Conservation (phyloP, 1,284 basidiomycete genomes). For the Somion occarium region DNA sequence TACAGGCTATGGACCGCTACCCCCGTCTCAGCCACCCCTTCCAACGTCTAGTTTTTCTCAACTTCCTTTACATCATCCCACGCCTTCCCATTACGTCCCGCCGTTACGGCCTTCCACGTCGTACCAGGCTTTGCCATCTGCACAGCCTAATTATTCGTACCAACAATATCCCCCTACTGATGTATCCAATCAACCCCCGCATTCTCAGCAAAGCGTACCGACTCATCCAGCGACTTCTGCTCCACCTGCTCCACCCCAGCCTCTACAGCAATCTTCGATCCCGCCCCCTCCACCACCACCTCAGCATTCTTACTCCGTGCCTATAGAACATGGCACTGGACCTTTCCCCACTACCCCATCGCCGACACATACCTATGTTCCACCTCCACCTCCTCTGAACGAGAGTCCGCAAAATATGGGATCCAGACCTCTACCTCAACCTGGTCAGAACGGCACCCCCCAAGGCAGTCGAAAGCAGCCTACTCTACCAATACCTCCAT, state of each 20-base stretch:
- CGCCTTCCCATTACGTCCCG: constrained; percentile 1
- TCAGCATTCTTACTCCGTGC: constrained; percentile 17
- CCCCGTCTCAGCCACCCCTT: constrained; percentile 5
- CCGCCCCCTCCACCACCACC: constrained; percentile 15
- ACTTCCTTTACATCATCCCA: neutral
- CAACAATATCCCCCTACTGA: constrained; percentile 4
- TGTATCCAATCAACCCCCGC: constrained; percentile 5
- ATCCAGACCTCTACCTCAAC: constrained; percentile 55
- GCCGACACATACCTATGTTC: constrained; percentile 30
- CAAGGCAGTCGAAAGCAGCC: constrained; percentile 16
- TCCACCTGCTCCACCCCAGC: constrained; percentile 14
- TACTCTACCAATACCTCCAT: constrained; percentile 7
- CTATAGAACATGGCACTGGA: constrained; percentile 9
- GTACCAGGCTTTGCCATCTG: neutral
- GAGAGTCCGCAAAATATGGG: constrained; percentile 30
- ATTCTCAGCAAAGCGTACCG: constrained; percentile 3
- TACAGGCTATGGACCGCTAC: neutral
- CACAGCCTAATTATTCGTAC: neutral
- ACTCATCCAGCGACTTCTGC: constrained; percentile 1
- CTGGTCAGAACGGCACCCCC: constrained; percentile 7
- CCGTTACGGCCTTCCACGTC: neutral
- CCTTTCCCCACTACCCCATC: constrained; percentile 12
- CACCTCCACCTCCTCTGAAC: constrained; percentile 28
- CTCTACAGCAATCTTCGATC: constrained; percentile 12
- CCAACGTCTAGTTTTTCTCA: constrained; percentile 9